Conservation (phyloP, 495 filamentous ascomycete genomes). For the Podospora bellae-mahoneyi region DNA sequence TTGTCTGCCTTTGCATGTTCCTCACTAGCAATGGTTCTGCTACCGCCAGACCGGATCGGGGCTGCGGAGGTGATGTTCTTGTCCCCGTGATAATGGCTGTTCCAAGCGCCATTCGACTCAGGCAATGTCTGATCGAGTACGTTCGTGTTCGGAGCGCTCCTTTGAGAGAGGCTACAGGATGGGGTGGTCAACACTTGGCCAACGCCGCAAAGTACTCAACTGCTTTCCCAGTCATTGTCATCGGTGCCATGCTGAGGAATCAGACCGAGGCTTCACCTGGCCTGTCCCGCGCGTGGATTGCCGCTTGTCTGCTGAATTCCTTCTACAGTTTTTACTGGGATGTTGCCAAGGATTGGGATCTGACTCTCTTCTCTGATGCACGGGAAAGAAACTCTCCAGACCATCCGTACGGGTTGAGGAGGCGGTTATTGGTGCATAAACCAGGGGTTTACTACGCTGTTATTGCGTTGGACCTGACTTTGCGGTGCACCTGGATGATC, state of each 20-base stretch:
- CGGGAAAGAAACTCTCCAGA: conserved; percentile 52
- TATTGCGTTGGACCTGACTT: conserved; percentile 70
- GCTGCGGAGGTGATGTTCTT: conserved; percentile 68
- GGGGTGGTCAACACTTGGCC: conserved; percentile 79
- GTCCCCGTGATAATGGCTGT: conserved; percentile 78
- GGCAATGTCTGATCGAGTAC: conserved; percentile 91
- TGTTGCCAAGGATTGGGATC: conserved; percentile 92
- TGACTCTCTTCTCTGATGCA: conserved; percentile 64
- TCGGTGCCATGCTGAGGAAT: conserved; percentile 70
- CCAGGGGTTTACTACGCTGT: conserved; percentile 74
- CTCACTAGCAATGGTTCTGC: conserved; percentile 61
- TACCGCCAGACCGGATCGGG: conserved; percentile 74
- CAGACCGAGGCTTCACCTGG: conserved; percentile 48
- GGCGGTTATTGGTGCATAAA: conserved; percentile 64
- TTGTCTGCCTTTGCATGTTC: conserved; percentile 87
- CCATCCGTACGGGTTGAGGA: conserved; percentile 74
- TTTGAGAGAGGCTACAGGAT: conserved; percentile 48
- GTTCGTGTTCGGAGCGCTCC: conserved; percentile 60
- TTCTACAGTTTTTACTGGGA: conserved; percentile 98
- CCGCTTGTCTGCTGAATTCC: conserved; percentile 70
- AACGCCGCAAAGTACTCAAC: conserved; percentile 91
- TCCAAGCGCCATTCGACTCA: conserved; percentile 79
- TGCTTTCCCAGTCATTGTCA: conserved; percentile 86
- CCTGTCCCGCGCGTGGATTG: conserved; percentile 54
- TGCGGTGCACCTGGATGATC: conserved; percentile 86